These are phyloP conservation scores for Elongisporangium anandrum DNA, from an alignment of 352 stramenopile genomes.

Conservation along the genomic window DNA sequence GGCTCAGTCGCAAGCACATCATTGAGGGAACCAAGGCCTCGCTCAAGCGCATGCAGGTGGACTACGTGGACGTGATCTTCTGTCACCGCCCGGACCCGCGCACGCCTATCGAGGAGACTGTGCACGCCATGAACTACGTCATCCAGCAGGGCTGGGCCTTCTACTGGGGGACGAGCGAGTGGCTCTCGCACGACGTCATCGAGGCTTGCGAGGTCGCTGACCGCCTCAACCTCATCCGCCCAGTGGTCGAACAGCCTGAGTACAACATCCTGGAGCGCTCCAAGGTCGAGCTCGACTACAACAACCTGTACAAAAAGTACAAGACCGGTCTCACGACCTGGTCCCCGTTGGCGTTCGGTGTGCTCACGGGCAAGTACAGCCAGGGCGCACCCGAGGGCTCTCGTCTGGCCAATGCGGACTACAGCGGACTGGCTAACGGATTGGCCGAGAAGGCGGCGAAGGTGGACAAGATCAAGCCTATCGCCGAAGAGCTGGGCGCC, in stretches of 20 bases:
- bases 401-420: no score
- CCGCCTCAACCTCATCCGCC: conserved; percentile 15
- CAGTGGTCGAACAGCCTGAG: conserved; percentile 42
- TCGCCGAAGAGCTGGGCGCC: conserved; percentile 36
- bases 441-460: conserved; percentile 14
- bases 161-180: no score
- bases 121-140: no score
- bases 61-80: no score
- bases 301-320: conserved; percentile 43
- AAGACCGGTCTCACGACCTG: conserved; percentile 49
- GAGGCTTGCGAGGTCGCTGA: conserved; percentile 38
- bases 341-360: conserved; percentile 35
- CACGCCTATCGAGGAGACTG: no score
- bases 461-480: conserved; percentile 21
- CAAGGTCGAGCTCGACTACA: conserved; percentile 50
- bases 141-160: no score
- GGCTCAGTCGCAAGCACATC: no score
- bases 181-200: conserved; percentile 25
- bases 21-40: no score
- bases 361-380: conserved; percentile 63
- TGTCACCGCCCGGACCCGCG: no score
- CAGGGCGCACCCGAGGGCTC: conserved; percentile 19
- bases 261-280: conserved; percentile 57
- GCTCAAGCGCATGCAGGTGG: no score
- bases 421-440: conserved; percentile 13